Percentiles rank a stretch among this genome's conserved stretches.
These are phyloP conservation scores for Wickerhamomyces chambardii DNA, from an alignment of 805 yeast genomes.

Conservation along the genomic window DNA sequence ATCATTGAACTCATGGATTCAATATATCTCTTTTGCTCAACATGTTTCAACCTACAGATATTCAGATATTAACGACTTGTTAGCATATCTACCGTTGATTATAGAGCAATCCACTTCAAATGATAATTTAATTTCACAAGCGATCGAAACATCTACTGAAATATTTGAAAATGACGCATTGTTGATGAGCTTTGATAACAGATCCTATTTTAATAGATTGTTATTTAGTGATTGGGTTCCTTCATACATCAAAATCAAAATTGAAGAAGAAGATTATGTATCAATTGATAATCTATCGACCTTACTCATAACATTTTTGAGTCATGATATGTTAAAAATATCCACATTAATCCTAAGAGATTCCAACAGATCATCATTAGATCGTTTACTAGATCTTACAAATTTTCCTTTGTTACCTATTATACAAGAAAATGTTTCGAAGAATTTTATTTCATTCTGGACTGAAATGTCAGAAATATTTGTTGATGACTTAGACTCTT, in stretches of 20 bases:
- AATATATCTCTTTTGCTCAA: slow-evolving; percentile 28
- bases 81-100: slow-evolving; percentile 8
- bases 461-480: slow-evolving; percentile 51
- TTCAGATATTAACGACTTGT: slow-evolving; percentile 11
- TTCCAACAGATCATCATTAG: slow-evolving; percentile 30
- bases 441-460: slow-evolving; percentile 60
- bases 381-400: slow-evolving; percentile 43
- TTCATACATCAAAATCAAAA: slow-evolving; percentile 24
- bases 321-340: slow-evolving; percentile 33
- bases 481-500: slow-evolving; percentile 35
- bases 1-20: slow-evolving; percentile 25
- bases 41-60: slow-evolving; percentile 11
- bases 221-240: slow-evolving; percentile 39
- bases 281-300: slow-evolving; percentile 33
- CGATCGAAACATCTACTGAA: slow-evolving; percentile 10
- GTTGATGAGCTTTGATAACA: slow-evolving; percentile 7
- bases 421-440: slow-evolving; percentile 47
- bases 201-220: slow-evolving; percentile 12
- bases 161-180: slow-evolving; percentile 20
- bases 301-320: slow-evolving; percentile 36
- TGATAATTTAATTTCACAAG: slow-evolving; percentile 4
- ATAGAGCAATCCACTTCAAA: slow-evolving; percentile 3
- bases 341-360: slow-evolving; percentile 28
- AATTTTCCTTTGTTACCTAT: slow-evolving; percentile 49
- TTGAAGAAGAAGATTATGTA: slow-evolving; percentile 24